phyloP scores from a whole-genome alignment of 305 asterid species.

The Euphrasia arctica region DNA sequence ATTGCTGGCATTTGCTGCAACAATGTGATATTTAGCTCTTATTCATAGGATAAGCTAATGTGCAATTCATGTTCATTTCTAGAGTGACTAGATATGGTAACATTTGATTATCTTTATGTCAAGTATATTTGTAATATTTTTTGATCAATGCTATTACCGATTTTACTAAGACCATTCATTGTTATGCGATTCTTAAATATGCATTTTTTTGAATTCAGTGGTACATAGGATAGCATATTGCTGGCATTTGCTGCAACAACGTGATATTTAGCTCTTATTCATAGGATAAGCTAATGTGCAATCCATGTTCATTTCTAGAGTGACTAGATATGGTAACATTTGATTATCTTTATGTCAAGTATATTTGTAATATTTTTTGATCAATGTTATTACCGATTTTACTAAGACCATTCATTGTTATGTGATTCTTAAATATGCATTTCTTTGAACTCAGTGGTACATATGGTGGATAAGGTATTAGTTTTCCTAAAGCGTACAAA shows the following conservation, averaged over 20 bases:
- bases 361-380: conserved; percentile 4
- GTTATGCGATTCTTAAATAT: conserved; percentile 15
- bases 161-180: conserved; percentile 7
- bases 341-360: not conserved
- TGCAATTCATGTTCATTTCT: conserved; percentile 6
- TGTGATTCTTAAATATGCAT: conserved; percentile 13
- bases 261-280: conserved; percentile 15
- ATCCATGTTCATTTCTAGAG: conserved; percentile 14
- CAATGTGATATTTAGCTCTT: conserved; percentile 9
- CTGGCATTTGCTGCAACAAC: conserved; percentile 12
- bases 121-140: not conserved
- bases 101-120: not conserved
- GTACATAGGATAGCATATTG: not conserved
- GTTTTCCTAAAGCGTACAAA: conserved; percentile 8
- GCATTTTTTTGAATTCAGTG: conserved; percentile 19
- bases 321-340: not conserved
- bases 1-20: conserved; percentile 15
- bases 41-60: conserved; percentile 11
- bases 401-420: conserved; percentile 8
- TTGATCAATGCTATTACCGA: not conserved
- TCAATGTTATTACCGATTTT: not conserved
- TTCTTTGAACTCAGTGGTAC: conserved; percentile 19
- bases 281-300: conserved; percentile 4
- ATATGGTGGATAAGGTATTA: not conserved
- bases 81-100: conserved; percentile 8